phyloP scores from a whole-genome alignment of 441 rosid genomes.

The Populus hybrid region DNA sequence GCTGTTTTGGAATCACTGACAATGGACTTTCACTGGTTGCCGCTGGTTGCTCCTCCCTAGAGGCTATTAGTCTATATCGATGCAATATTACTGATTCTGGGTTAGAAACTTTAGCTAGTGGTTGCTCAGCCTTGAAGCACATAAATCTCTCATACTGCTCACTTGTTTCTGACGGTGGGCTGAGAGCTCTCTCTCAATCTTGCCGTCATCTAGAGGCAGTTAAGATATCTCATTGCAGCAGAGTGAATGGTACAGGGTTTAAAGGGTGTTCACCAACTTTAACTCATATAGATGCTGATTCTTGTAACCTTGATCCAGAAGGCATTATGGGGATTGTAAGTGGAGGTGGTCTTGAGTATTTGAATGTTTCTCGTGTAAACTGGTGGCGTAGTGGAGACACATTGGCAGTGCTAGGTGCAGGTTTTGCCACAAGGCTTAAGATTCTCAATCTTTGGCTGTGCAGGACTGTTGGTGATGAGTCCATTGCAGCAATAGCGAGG shows the following conservation, averaged over 20 bases:
- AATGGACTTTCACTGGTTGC: constrained; percentile 47
- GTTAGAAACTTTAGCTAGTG: constrained; percentile 46
- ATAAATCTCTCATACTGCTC: constrained; percentile 62
- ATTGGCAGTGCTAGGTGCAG: constrained; percentile 49
- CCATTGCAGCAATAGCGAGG: constrained; percentile 54
- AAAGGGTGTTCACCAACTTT: constrained; percentile 58
- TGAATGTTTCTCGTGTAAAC: constrained; percentile 41
- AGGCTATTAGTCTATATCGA: constrained; percentile 57
- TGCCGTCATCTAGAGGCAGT: constrained; percentile 57
- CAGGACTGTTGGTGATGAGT: constrained; percentile 53
- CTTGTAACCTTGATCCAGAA: constrained; percentile 51
- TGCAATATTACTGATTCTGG: constrained; percentile 68
- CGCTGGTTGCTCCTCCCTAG: constrained; percentile 49
- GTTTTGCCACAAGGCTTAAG: constrained; percentile 51
- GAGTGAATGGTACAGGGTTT: constrained; percentile 58
- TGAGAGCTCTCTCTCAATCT: constrained; percentile 40
- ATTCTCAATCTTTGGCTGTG: constrained; percentile 71
- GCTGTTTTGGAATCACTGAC: constrained; percentile 70
- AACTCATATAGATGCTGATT: constrained; percentile 57
- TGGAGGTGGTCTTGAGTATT: constrained; percentile 72
- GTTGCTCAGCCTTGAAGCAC: constrained; percentile 39
- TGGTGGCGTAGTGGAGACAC: constrained; percentile 22
- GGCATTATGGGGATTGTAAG: constrained; percentile 64
- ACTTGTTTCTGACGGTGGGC: constrained; percentile 54
- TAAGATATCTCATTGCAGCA: constrained; percentile 53